A percentile compares a stretch with the other conserved stretches of the same genome.
These are phyloP conservation scores for Salmacisia buchloeana DNA, from an alignment of 1,284 basidiomycete genomes.

Conservation along the genomic window DNA sequence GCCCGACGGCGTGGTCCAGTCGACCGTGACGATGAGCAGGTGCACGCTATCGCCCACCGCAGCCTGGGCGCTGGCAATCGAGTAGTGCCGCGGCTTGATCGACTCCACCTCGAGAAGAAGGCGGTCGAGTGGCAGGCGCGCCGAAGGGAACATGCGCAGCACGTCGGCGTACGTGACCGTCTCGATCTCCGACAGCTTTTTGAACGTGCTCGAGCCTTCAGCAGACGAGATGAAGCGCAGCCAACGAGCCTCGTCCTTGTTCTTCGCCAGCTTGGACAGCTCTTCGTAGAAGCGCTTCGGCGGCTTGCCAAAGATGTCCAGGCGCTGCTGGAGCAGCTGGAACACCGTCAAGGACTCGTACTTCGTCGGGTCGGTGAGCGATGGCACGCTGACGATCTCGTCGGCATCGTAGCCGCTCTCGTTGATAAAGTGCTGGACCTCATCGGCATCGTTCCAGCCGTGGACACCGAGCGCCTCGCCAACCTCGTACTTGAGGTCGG, in stretches of 20 bases:
- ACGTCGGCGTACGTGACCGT: constrained; percentile 91
- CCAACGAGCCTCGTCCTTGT: constrained; percentile 69
- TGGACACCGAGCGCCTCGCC: constrained; percentile 95
- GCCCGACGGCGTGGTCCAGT: constrained; percentile 81
- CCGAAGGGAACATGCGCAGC: constrained; percentile 71
- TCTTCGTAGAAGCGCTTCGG: constrained; percentile 92
- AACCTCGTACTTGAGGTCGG: constrained; percentile 88
- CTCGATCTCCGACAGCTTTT: constrained; percentile 89
- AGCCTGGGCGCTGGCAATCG: constrained; percentile 89
- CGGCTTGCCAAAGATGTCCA: constrained; percentile 92
- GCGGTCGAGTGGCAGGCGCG: constrained; percentile 69
- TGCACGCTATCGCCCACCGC: constrained; percentile 92
- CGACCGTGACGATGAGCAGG: constrained; percentile 89
- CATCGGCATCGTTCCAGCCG: constrained; percentile 90
- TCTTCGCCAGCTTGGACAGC: constrained; percentile 70
- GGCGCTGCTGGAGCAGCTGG: constrained; percentile 91
- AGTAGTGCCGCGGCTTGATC: constrained; percentile 93
- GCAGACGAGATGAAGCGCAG: constrained; percentile 88
- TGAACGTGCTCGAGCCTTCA: constrained; percentile 86
- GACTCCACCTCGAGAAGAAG: constrained; percentile 70
- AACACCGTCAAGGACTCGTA: constrained; percentile 79
- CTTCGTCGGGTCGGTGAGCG: constrained; percentile 51
- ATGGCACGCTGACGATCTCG: constrained; percentile 73
- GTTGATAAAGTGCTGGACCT: constrained; percentile 79
- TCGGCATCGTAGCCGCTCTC: constrained; percentile 87